phyloP scores from a whole-genome alignment of 352 stramenopile genomes.

The Detonula confervacea region DNA sequence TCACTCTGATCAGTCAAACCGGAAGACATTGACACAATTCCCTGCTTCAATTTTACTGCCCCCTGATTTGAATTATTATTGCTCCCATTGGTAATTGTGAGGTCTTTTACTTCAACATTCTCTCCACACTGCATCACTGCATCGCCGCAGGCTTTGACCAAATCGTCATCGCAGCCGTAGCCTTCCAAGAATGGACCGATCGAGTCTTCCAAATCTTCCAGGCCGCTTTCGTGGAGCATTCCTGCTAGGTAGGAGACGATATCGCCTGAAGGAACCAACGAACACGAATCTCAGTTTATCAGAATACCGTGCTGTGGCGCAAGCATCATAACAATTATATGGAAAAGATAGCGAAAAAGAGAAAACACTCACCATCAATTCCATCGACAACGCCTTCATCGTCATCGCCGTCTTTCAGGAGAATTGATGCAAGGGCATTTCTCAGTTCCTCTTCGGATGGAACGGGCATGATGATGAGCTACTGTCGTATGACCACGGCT shows the following conservation, averaged over 20 bases:
- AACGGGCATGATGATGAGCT: slow-evolving; percentile 1
- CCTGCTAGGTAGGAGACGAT: slow-evolving; percentile 56
- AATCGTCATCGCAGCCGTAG: slow-evolving; percentile 49
- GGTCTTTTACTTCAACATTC: neutral
- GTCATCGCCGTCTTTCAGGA: slow-evolving; percentile 39
- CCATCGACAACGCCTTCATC: slow-evolving; percentile 36
- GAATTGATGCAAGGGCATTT: slow-evolving; percentile 41
- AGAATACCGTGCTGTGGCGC: neutral
- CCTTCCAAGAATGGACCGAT: slow-evolving; percentile 61
- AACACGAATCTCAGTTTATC: slow-evolving; percentile 3
- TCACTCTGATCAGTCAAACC: slow-evolving; percentile 58
- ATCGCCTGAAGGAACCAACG: slow-evolving; percentile 19
- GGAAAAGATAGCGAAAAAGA: slow-evolving; percentile 9
- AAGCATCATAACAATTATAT: too few species aligned
- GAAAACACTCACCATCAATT: slow-evolving; percentile 21
- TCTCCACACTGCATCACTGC: slow-evolving; percentile 27
- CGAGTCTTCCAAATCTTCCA: slow-evolving; percentile 45
- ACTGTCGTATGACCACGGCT: too few species aligned
- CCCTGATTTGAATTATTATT: slow-evolving; percentile 14
- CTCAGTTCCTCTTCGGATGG: slow-evolving; percentile 37
- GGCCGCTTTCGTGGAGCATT: slow-evolving; percentile 53
- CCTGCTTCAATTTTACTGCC: slow-evolving; percentile 67
- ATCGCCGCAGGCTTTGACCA: slow-evolving; percentile 39
- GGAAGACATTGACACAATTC: slow-evolving; percentile 74
- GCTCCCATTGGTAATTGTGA: neutral